Base-by-base conservation (phyloP, 2,329 filamentous ascomycete genomes). In the Mariannaea elegans region DNA sequence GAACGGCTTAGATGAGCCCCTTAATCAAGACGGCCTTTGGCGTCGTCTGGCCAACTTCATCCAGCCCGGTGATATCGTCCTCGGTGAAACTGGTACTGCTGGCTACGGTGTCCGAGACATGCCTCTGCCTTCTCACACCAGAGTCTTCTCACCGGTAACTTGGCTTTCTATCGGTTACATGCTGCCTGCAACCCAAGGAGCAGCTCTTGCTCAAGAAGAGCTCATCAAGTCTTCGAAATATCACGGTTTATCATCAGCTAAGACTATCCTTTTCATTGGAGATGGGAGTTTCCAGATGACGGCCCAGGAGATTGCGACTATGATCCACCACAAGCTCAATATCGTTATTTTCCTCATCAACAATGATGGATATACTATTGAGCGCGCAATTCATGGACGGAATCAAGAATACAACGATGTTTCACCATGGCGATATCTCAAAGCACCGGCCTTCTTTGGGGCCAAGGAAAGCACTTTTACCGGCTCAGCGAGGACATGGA, bases 231-330 rank as follows among this genome's bases (percentile, higher is more conserved):
- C 62, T 2, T 61, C 59, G 3, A 48, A 64, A 2, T 67, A 65
- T 34, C 45, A 65, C 16, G 62, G 59, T n/a, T 14, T 67, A 14
- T 55, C 61, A 13, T 54, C 60, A 9, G 67, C 73, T 7, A 71
- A 73, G 13, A 84, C 85, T 0, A 78, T 88, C 9, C 73, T 89
- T 2, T 79, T 87, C 61, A 87, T 87, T 31, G 87, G 87, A 5
- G 87, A 89, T 51, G 88, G 87, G 3, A 87, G 85, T 62, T 82
- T 90, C 59, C 84, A 89, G 63, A 84, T 90, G 76, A 90, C 87
- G 0, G 86, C 82, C 0, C 88, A 91, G 69, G 87, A 90, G 63
- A 76, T 91, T 3, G 83, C 84, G 10, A 88, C 86, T 2, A 89
- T 90, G 66, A 85, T 90, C 65, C 77, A 77, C 14, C 77, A 83